Base-by-base conservation (phyloP, 352 stramenopile species). In the Albugo laibachii region DNA sequence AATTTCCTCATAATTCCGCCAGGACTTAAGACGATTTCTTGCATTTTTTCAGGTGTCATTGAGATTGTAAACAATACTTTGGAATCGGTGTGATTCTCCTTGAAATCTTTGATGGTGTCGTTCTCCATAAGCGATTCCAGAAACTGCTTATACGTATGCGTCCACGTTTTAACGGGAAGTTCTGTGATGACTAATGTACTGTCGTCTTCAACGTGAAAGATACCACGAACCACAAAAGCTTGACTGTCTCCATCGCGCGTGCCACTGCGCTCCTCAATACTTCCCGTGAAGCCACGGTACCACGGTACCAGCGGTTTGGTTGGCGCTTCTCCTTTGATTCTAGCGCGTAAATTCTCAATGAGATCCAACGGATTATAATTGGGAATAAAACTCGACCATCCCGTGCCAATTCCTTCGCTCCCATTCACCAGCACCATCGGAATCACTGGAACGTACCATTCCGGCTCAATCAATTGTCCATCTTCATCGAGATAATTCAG, bases 381-480 rank as follows among this genome's bases (percentile, higher is more conserved):
- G 6, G 83, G 83, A 27, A 96, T 77, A 21, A 68, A 87, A 43
- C 80, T 93, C 24, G 80, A 95, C 81, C 83, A 96, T 45, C 87
- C 86, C n/a, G 95, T 99, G 50, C 95, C 95, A 53, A 98, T 99
- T 42, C 95, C 95, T 60, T 97, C 83, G 44, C 67, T 85, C 38
- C 95, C 95, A 56, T 99, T 99, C 5, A 98, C 86, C 8, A 98
- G 69, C 15, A 96, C 74, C 62, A 98, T 82, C 13, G 95, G 96
- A 46, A 99, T 95, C 36, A 98, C 83, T 13, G 96, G 95, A 14
- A 93, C 64, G 40, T 95, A 96, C 70, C 79, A 95, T 52, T 87
- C 77, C 0, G 87, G 87, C 47, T 96, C 86, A 50, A 96, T 94
- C 1, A 67, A 87, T 47, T 94, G 79, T 0, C 87, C 87, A 51